Evolutionary conservation across 148 eudicot species (phyloP), one percentile per base, ranked within the genome.

Genomic region (Heliosperma pusillum): DNA sequence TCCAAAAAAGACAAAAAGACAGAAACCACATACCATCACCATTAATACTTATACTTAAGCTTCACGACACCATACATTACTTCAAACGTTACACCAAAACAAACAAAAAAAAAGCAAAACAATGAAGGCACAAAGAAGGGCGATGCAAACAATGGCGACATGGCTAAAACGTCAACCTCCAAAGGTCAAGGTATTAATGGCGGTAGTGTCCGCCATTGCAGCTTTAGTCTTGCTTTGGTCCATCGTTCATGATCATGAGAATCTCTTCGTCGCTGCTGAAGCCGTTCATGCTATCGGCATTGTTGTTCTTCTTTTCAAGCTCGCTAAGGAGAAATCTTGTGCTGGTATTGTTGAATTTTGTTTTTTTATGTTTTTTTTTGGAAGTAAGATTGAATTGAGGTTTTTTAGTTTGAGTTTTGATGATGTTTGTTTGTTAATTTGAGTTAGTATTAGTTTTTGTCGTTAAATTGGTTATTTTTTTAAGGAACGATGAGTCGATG

Each of bases 151-250:
- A 12, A 78, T 85, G 47, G 60, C 81, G 27, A 20, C 79, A 67
- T 90, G 96, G 97, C 84, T 90, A 3, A 82, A 85, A 74, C 77
- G 95, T 50, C 98, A 93, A 67, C 97, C 97, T 44, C 95, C 98
- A 7, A 93, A 91, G 87, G 93, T 93, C 72, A 93, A 93, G 84
- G 97, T 93, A 26, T 87, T 93, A 47, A 77, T 93, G 4, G 98
- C 91, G 40, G 97, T 93, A 20, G 86, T 91, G 8, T 70, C 89
- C 33, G 95, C 91, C 17, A 87, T 91, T 94, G 84, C 87, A 16
- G 84, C 93, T 8, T 79, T 93, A 22, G 93, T 88, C 2, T 27
- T 91, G 53, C 82, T 93, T 8, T 80, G 98, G 17, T 76, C 83
- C 21, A 83, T 89, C 55, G 98, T 93, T 0, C 89, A 85, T 68